Evolutionary conservation across 2,329 filamentous ascomycete genomes (phyloP).

Genomic region (Shiraia sp.): DNA sequence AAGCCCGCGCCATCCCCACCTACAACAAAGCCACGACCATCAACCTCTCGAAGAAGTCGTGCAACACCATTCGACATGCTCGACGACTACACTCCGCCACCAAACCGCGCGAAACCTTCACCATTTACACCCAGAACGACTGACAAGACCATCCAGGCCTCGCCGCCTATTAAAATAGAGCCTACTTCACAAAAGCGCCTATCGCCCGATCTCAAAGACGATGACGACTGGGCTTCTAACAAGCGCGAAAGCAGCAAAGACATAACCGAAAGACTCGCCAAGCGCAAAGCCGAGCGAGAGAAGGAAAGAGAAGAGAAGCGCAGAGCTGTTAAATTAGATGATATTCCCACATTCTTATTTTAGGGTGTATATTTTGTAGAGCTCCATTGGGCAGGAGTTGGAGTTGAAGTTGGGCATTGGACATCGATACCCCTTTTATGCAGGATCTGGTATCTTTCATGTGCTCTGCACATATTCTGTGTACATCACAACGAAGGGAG

Average conservation of each 20-base stretch:
- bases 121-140: background rate
- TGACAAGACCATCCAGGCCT: background rate
- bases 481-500: no score
- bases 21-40: slow-evolving; percentile 10
- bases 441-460: no score
- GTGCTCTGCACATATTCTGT: no score
- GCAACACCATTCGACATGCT: slow-evolving; percentile 31
- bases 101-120: slow-evolving; percentile 3
- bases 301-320: slow-evolving; percentile 28
- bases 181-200: background rate
- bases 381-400: background rate
- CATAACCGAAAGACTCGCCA: slow-evolving; percentile 32
- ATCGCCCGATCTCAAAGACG: slow-evolving; percentile 6
- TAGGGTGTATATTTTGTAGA: slow-evolving; percentile 15
- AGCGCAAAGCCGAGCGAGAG: slow-evolving; percentile 35
- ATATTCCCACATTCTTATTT: slow-evolving; percentile 52
- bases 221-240: slow-evolving; percentile 8
- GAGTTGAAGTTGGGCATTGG: background rate
- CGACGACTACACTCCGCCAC: slow-evolving; percentile 21
- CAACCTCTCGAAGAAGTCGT: slow-evolving; percentile 16
- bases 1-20: slow-evolving; percentile 22
- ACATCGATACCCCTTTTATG: slow-evolving; percentile 4
- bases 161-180: slow-evolving; percentile 4
- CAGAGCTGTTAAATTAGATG: slow-evolving; percentile 34
- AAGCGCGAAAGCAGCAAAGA: slow-evolving; percentile 14